These are phyloP conservation scores for Nicotiana benthamiana DNA, from an alignment of 257 asterid genomes.

Conservation along the genomic window DNA sequence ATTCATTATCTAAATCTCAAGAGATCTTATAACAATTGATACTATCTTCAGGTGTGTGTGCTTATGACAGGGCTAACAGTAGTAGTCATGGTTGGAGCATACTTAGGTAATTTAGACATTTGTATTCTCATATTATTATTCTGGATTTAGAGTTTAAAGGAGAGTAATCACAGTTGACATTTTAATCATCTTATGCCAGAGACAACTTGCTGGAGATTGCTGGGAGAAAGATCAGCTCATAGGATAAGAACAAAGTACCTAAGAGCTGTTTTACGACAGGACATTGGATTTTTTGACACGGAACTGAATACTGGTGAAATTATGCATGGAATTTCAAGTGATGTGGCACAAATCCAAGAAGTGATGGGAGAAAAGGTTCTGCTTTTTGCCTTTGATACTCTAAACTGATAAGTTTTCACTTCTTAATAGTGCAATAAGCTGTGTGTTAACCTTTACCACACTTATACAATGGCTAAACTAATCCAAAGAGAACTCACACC, in stretches of 20 bases:
- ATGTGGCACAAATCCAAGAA: slow-evolving; percentile 88
- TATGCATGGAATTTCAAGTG: slow-evolving; percentile 90
- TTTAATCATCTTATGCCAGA: slow-evolving; percentile 29
- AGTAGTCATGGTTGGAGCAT: slow-evolving; percentile 67
- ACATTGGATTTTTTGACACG: slow-evolving; percentile 68
- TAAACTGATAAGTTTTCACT: neutral
- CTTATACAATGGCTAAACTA: neutral
- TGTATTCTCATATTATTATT: neutral
- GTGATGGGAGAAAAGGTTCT: slow-evolving; percentile 87
- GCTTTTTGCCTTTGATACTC: neutral
- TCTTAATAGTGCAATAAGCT: neutral
- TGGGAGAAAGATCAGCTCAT: slow-evolving; percentile 77
- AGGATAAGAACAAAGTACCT: slow-evolving; percentile 68
- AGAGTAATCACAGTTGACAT: neutral
- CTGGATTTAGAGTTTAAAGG: neutral
- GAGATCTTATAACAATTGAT: neutral
- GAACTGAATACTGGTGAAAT: slow-evolving; percentile 61
- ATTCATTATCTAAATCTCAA: neutral
- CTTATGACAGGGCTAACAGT: slow-evolving; percentile 67
- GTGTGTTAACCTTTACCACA: neutral
- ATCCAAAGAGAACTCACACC: neutral
- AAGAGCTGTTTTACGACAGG: slow-evolving; percentile 70
- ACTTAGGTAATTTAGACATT: slow-evolving; percentile 42
- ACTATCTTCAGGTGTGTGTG: slow-evolving; percentile 45
- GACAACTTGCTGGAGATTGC: slow-evolving; percentile 79